Evolutionary conservation across 2,329 filamentous ascomycete species (phyloP).

Genomic region (Clarireedia paspali): DNA sequence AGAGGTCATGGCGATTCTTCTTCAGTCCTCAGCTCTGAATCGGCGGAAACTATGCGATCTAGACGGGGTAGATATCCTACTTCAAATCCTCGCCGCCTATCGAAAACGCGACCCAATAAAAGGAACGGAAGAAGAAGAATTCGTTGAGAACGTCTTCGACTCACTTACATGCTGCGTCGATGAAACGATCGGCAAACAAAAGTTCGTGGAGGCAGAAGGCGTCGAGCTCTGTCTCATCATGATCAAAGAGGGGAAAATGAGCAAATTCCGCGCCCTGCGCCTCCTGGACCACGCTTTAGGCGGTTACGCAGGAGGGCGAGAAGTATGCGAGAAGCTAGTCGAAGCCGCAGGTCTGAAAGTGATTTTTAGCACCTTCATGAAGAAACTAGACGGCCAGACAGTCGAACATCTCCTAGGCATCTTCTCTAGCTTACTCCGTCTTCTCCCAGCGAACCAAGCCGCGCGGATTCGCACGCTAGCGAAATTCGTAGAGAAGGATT

Average conservation of each 20-base stretch:
- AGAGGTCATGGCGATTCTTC: constrained; percentile 81
- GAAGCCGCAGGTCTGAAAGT: constrained; percentile 80
- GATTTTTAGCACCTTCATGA: constrained; percentile 82
- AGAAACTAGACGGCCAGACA: constrained; percentile 59
- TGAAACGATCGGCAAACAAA: constrained; percentile 64
- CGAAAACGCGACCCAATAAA: constrained; percentile 78
- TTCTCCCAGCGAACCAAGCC: constrained; percentile 69
- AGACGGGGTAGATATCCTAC: constrained; percentile 69
- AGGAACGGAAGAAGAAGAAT: constrained; percentile 87
- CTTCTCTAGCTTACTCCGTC: constrained; percentile 73
- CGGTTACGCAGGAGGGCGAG: constrained; percentile 41
- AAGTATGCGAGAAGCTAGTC: constrained; percentile 69
- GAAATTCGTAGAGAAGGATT: constrained; percentile 94
- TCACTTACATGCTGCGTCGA: constrained; percentile 74
- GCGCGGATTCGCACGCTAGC: constrained; percentile 76
- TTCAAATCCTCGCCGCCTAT: constrained; percentile 80
- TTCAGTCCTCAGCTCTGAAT: constrained; percentile 66
- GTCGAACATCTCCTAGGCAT: constrained; percentile 79
- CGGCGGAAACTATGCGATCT: constrained; percentile 53
- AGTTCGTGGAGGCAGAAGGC: constrained; percentile 84
- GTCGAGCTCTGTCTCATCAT: constrained; percentile 88
- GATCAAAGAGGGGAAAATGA: constrained; percentile 80
- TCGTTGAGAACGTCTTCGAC: constrained; percentile 90
- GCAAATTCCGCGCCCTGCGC: constrained; percentile 68
- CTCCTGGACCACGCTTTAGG: constrained; percentile 76